phyloP scores from a whole-genome alignment of 768 basidiomycete species.

The Panaeolus papilionaceus region DNA sequence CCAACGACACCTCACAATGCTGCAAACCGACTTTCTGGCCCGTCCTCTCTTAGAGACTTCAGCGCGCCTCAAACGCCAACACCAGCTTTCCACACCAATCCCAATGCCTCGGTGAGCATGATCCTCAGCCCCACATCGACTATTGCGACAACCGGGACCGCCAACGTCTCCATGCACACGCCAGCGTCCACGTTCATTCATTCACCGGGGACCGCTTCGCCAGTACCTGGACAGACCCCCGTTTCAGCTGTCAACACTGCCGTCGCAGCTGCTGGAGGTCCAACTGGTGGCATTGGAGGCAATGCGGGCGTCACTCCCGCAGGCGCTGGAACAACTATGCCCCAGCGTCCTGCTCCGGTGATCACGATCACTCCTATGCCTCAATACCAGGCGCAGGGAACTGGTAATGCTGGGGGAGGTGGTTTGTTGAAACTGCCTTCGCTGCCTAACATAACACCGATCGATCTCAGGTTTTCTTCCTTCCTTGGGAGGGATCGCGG shows the following conservation, averaged over 20 bases:
- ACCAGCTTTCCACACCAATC: not conserved
- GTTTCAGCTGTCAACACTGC: constrained; percentile 6
- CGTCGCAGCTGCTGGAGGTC: not conserved
- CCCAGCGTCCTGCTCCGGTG: constrained; percentile 27
- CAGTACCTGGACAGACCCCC: constrained; percentile 20
- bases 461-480: constrained; percentile 64
- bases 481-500: constrained; percentile 36
- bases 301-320: not conserved
- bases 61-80: not conserved
- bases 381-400: constrained; percentile 13
- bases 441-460: constrained; percentile 60
- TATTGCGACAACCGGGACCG: constrained; percentile 23
- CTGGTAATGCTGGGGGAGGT: constrained; percentile 15
- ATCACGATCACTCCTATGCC: constrained; percentile 20
- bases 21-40: constrained; percentile 13
- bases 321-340: constrained; percentile 17
- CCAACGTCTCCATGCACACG: constrained; percentile 31
- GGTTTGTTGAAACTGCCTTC: constrained; percentile 27
- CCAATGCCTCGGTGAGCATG: constrained; percentile 6
- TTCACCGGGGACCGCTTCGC: constrained; percentile 2
- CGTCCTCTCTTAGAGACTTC: not conserved
- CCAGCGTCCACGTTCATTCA: constrained; percentile 28
- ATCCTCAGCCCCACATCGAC: constrained; percentile 25
- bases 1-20: constrained; percentile 15
- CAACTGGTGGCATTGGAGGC: not conserved